Evolutionary conservation across 805 yeast species (phyloP).

Genomic region (Saccharomycopsis selenospora): DNA sequence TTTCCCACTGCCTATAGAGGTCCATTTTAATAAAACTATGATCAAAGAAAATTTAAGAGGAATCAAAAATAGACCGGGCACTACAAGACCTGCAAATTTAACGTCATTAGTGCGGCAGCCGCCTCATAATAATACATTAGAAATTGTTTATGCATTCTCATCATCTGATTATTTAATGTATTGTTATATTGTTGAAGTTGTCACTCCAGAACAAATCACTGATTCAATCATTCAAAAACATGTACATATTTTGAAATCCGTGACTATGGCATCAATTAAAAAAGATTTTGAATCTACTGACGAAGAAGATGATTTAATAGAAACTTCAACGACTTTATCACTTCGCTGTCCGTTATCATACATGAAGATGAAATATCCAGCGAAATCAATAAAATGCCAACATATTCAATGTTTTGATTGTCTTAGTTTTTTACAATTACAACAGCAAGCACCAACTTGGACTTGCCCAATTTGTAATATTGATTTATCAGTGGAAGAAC

Average conservation of each 20-base stretch:
- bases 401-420: slow-evolving; percentile 92
- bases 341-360: slow-evolving; percentile 76
- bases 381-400: slow-evolving; percentile 59
- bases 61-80: slow-evolving; percentile 65
- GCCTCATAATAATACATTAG: slow-evolving; percentile 36
- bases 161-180: slow-evolving; percentile 43
- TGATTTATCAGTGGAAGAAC: slow-evolving; percentile 42
- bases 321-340: slow-evolving; percentile 57
- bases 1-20: slow-evolving; percentile 68
- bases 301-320: slow-evolving; percentile 65
- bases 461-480: slow-evolving; percentile 75
- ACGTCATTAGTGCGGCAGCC: slow-evolving; percentile 39
- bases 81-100: slow-evolving; percentile 76
- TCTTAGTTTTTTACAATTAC: slow-evolving; percentile 61
- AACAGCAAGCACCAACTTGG: slow-evolving; percentile 79
- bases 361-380: slow-evolving; percentile 63
- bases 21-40: slow-evolving; percentile 47
- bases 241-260: slow-evolving; percentile 45
- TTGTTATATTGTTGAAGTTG: slow-evolving; percentile 50
- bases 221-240: slow-evolving; percentile 32
- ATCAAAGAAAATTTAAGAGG: slow-evolving; percentile 61
- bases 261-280: slow-evolving; percentile 44
- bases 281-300: slow-evolving; percentile 31
- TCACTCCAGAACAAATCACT: slow-evolving; percentile 36
- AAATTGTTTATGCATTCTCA: slow-evolving; percentile 53